Conservation (phyloP, 257 asterid genomes). For the Solanum boliviense region DNA sequence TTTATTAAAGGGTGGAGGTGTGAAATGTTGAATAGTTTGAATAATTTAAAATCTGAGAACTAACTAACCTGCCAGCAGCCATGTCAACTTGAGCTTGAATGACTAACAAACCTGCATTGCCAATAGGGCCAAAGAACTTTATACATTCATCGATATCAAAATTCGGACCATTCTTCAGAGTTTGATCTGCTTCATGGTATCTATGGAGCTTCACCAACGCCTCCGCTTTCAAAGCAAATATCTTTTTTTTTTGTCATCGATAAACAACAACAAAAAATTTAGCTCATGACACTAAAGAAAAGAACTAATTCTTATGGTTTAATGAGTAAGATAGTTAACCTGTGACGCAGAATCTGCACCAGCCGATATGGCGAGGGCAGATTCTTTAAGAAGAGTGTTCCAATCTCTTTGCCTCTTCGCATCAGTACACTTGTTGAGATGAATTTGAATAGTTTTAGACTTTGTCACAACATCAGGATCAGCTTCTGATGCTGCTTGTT, state of each 20-base stretch:
- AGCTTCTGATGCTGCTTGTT: slow-evolving; percentile 62
- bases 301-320: not conserved
- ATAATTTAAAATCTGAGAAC: not conserved
- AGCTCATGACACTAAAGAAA: not conserved
- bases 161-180: slow-evolving; percentile 41
- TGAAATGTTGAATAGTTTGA: not conserved
- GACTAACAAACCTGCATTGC: slow-evolving; percentile 34
- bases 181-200: slow-evolving; percentile 67
- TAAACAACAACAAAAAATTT: not conserved
- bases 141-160: slow-evolving; percentile 50
- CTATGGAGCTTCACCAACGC: slow-evolving; percentile 54
- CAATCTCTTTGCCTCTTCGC: slow-evolving; percentile 56
- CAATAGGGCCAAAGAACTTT: slow-evolving; percentile 61
- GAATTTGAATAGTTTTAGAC: slow-evolving; percentile 39
- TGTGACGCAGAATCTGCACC: slow-evolving; percentile 86
- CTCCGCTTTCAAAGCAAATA: slow-evolving; percentile 70
- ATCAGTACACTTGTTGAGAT: slow-evolving; percentile 46
- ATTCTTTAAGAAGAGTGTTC: slow-evolving; percentile 49
- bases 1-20: not conserved
- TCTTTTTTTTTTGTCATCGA: slow-evolving; percentile 19
- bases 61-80: slow-evolving; percentile 67
- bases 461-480: slow-evolving; percentile 61
- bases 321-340: slow-evolving; percentile 24
- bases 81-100: slow-evolving; percentile 58
- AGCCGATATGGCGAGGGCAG: slow-evolving; percentile 36